Evolutionary conservation across 495 filamentous ascomycete genomes (phyloP), one percentile per base, ranked within the genome.

Genomic region (Penicillium nucicola): DNA sequence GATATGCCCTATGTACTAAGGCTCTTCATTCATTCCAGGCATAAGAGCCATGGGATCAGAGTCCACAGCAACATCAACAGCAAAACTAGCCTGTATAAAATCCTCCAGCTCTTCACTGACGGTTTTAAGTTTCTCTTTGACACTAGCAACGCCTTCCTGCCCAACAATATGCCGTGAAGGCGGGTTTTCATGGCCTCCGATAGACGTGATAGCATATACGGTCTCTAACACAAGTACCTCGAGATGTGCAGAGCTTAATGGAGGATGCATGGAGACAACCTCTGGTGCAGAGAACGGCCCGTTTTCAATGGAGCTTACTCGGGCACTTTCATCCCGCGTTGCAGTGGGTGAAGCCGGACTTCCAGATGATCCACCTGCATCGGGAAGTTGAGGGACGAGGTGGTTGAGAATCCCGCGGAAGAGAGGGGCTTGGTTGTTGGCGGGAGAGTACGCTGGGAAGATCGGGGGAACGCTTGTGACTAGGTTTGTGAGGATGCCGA

Each of bases 41-140:
- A 56, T 60, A 23, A 54, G 34, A 22, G 57, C 36, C 34, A 55
- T 45, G 31, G 60, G 50, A 50, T 71, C 68, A n/a, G 59, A 55
- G 55, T 72, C 64, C 19, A 63, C 65, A 22, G 68, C 83, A 58
- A 92, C 87, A 65, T 93, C 91, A 31, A 92, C 90, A 1, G 86
- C 86, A 53, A 86, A 78, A 53, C 90, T 96, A 18, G 88, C 86
- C 56, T 93, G 89, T 25, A 96, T 85, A 70, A 97, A 97, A 49
- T 97, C 93, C 65, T 97, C 93, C 33, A 97, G 61, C 69, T 97
- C 93, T 64, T 97, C 92, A 45, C 89, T 95, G 2, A 96, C 87
- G 17, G 90, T 97, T 76, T 95, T 96, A 45, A 98, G 71, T 71
- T 96, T 97, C 74, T 97, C 93, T 57, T 95, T 95, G 15, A 98